These are phyloP conservation scores for Volutella citrinella DNA, from an alignment of 2,329 filamentous ascomycete species.

Conservation along the genomic window DNA sequence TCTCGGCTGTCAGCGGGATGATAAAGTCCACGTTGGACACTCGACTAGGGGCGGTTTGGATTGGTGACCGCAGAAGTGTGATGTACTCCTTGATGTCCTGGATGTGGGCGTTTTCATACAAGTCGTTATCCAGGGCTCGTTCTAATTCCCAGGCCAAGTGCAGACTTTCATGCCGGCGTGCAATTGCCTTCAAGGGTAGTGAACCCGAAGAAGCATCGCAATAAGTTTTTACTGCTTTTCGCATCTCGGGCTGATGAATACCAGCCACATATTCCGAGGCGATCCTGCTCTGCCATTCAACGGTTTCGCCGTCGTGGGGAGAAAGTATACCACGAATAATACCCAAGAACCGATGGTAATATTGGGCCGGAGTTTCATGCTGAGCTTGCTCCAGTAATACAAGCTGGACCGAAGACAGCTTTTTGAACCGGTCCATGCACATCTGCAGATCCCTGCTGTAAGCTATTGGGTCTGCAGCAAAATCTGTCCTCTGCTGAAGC, in stretches of 20 bases:
- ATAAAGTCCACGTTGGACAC: slow-evolving; percentile 19
- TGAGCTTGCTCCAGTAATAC: slow-evolving; percentile 51
- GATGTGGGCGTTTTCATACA: slow-evolving; percentile 39
- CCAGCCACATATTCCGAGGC: slow-evolving; percentile 50
- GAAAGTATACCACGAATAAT: too few species aligned
- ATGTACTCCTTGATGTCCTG: slow-evolving; percentile 47
- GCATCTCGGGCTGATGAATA: slow-evolving; percentile 45
- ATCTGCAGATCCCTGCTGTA: slow-evolving; percentile 54
- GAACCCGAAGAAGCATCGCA: slow-evolving; percentile 11
- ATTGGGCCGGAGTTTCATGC: slow-evolving; percentile 49
- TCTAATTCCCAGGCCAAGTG: slow-evolving; percentile 57
- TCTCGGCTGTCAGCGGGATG: slow-evolving; percentile 36
- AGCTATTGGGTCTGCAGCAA: slow-evolving; percentile 43
- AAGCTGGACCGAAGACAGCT: slow-evolving; percentile 51
- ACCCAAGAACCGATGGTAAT: slow-evolving; percentile 40
- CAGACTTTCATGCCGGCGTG: slow-evolving; percentile 50
- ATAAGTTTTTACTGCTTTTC: slow-evolving; percentile 35
- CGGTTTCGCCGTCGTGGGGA: slow-evolving; percentile 4
- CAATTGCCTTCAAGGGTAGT: slow-evolving; percentile 39
- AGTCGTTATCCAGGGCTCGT: slow-evolving; percentile 45
- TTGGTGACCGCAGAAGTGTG: slow-evolving; percentile 42
- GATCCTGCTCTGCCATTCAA: slow-evolving; percentile 18
- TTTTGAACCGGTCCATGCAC: slow-evolving; percentile 47
- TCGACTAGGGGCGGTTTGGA: slow-evolving; percentile 14
- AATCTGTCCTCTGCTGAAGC: slow-evolving; percentile 37